Evolutionary conservation across 2,329 filamentous ascomycete species (phyloP).

Genomic region (Apiospora saccharicola): DNA sequence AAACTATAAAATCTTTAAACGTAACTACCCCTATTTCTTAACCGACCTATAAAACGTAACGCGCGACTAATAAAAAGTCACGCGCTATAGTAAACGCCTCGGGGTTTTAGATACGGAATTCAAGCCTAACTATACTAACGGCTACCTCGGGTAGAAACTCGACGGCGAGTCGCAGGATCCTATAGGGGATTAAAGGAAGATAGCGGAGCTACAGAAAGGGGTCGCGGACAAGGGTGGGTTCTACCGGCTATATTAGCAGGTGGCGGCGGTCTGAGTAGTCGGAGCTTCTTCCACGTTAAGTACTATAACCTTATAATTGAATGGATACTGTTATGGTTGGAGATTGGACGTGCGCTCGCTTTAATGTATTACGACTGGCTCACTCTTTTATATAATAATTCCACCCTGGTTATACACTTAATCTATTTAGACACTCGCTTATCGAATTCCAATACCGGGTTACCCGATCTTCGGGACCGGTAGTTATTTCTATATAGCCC

Average conservation of each 20-base stretch:
- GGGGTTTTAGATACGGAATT: slow-evolving; percentile 71
- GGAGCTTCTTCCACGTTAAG: not conserved
- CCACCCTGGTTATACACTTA: not conserved
- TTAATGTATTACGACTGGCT: no score
- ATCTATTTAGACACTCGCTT: not conserved
- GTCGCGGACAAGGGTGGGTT: slow-evolving; percentile 73
- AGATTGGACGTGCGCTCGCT: not conserved
- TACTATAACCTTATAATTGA: not conserved
- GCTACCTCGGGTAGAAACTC: slow-evolving; percentile 71
- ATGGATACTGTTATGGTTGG: not conserved
- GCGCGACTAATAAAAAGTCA: slow-evolving; percentile 81
- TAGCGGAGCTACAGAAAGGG: slow-evolving; percentile 72
- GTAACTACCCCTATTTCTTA: slow-evolving; percentile 79
- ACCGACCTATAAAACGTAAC: slow-evolving; percentile 76
- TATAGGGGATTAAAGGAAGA: slow-evolving; percentile 76
- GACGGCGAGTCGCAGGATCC: slow-evolving; percentile 72
- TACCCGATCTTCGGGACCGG: not conserved
- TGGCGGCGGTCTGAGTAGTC: not conserved
- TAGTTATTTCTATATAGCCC: not conserved
- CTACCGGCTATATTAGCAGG: slow-evolving; percentile 49
- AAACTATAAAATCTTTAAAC: slow-evolving; percentile 82
- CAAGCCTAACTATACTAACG: slow-evolving; percentile 77
- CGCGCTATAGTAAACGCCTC: slow-evolving; percentile 76
- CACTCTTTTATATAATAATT: not conserved
- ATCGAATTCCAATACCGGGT: not conserved